Evolutionary conservation across 2,329 filamentous ascomycete genomes (phyloP).

Genomic region (Kalaharituber pfeilii): DNA sequence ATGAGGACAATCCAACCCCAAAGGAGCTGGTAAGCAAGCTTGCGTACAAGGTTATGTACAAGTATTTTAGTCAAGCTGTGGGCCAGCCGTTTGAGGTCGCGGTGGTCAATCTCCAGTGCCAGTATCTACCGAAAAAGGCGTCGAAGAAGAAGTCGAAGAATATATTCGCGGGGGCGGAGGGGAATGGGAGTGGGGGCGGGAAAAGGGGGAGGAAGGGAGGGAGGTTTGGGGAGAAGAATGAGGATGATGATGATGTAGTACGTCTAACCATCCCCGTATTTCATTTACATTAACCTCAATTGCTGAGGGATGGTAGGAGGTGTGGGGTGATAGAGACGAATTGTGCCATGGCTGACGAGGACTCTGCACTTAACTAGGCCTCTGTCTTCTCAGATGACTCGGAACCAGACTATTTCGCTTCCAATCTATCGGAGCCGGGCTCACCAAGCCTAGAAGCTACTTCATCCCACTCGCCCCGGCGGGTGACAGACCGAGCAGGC

Average conservation of each 20-base stretch:
- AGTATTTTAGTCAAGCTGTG: conserved; percentile 75
- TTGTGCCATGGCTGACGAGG: too few species aligned
- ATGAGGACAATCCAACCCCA: conserved; percentile 43
- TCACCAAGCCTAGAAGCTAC: conserved; percentile 25
- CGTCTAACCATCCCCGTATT: background rate
- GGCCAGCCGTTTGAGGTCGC: conserved; percentile 95
- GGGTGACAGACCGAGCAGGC: conserved; percentile 32
- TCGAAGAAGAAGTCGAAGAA: conserved; percentile 4
- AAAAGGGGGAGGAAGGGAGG: conserved; percentile 13
- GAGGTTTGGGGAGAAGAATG: conserved; percentile 12
- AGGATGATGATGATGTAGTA: conserved; percentile 10
- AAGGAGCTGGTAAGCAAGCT: conserved; percentile 59
- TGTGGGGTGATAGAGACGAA: too few species aligned
- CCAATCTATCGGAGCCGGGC: conserved; percentile 31
- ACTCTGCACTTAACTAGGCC: too few species aligned
- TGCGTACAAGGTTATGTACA: conserved; percentile 73
- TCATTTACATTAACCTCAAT: too few species aligned
- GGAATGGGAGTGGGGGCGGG: conserved; percentile 16
- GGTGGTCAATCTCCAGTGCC: conserved; percentile 66
- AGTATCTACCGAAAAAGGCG: conserved; percentile 24
- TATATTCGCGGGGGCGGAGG: conserved; percentile 5
- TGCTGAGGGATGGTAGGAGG: too few species aligned
- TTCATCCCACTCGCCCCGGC: conserved; percentile 20
- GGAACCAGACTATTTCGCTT: conserved; percentile 71
- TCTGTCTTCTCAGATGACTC: conserved; percentile 44